Conservation (phyloP, 202 grass and related monocot genomes). For the Carex sylvatica region DNA sequence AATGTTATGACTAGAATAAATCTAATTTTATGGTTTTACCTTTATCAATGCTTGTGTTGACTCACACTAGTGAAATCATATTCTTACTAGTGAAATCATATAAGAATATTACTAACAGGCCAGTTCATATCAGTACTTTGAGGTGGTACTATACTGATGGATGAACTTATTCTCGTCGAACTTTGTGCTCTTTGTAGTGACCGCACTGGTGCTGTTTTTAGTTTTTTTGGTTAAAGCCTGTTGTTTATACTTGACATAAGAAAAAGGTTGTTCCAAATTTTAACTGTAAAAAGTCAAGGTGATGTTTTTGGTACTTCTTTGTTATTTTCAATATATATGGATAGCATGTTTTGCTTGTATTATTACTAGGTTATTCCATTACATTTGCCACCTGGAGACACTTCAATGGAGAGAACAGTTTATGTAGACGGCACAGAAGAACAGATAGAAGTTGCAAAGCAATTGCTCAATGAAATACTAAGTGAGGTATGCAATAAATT, state of each 20-base stretch:
- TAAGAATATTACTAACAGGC: not conserved
- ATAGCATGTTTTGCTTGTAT: constrained; percentile 21
- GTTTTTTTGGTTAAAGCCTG: not conserved
- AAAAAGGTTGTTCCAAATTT: not conserved
- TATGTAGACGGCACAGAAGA: constrained; percentile 88
- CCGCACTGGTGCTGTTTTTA: not conserved
- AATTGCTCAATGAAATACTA: constrained; percentile 84
- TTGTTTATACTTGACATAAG: not conserved
- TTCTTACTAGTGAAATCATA: not conserved
- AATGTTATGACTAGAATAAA: not conserved
- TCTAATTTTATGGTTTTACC: not conserved
- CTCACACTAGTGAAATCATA: not conserved
- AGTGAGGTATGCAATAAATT: constrained; percentile 66
- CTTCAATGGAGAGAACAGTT: constrained; percentile 81
- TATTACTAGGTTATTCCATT: constrained; percentile 75
- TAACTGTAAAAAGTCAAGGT: not conserved
- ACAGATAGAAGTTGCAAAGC: constrained; percentile 92
- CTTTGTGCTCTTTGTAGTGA: not conserved
- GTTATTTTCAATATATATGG: constrained; percentile 20
- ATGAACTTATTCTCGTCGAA: not conserved
- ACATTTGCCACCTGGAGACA: constrained; percentile 91
- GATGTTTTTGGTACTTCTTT: not conserved
- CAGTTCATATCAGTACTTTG: not conserved
- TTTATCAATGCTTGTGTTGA: not conserved
- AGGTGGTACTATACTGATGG: not conserved